Percentiles rank a stretch among this genome's conserved stretches.
phyloP scores from a whole-genome alignment of 2,329 filamentous ascomycete species.

The Penicillium concentricum region DNA sequence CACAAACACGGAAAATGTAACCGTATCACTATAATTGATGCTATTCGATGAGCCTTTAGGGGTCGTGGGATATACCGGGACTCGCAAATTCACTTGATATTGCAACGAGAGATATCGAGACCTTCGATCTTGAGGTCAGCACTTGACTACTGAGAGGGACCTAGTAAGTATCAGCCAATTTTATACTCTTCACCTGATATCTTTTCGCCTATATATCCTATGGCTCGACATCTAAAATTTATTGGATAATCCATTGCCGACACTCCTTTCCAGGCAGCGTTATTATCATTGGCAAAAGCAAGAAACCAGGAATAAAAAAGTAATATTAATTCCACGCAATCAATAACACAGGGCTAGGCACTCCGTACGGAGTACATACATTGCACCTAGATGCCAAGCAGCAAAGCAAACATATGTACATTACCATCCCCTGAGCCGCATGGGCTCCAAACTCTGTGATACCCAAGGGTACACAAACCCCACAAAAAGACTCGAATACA shows the following conservation, averaged over 20 bases:
- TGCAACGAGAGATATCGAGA: not conserved
- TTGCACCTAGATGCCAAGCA: not conserved
- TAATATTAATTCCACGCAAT: conserved; percentile 1
- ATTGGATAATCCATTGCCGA: not conserved
- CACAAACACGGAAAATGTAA: not conserved
- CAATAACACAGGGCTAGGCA: not conserved
- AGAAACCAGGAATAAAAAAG: not conserved
- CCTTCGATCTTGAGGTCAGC: not conserved
- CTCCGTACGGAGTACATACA: not conserved
- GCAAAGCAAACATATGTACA: not conserved
- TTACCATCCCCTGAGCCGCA: conserved; percentile 4
- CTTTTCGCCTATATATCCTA: not conserved
- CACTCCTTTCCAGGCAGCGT: not conserved
- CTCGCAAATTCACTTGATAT: not conserved
- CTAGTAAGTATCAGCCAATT: not conserved
- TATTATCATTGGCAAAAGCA: not conserved
- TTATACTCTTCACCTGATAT: not conserved
- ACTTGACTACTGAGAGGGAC: not conserved
- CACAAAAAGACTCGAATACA: not conserved
- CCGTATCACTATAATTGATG: not conserved
- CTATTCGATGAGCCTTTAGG: not conserved
- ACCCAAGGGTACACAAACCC: not conserved
- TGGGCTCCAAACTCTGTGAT: not conserved
- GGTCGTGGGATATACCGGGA: not conserved
- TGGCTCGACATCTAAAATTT: not conserved